phyloP scores from a whole-genome alignment of 1,284 basidiomycete species.

The Rhizopogon hawkerae region DNA sequence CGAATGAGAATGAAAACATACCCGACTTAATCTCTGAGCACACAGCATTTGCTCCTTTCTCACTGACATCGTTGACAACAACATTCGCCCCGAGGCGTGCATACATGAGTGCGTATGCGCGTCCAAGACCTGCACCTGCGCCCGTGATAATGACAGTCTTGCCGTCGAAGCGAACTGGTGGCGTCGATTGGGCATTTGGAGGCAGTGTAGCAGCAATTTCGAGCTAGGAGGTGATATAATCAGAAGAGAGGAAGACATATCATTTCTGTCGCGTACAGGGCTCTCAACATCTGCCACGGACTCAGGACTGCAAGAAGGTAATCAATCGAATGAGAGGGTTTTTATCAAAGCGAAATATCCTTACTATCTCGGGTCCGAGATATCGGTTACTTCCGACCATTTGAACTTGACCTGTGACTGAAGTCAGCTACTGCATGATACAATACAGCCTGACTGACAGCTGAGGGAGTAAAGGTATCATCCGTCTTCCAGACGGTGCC shows the following conservation, averaged over 20 bases:
- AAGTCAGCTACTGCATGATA: constrained; percentile 2
- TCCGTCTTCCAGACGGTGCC: constrained; percentile 90
- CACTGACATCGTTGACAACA: constrained; percentile 92
- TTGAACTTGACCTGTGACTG: constrained; percentile 58
- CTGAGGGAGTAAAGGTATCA: constrained; percentile 86
- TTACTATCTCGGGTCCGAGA: constrained; percentile 69
- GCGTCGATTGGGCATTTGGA: constrained; percentile 65
- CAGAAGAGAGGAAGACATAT: neutral
- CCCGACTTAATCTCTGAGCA: constrained; percentile 82
- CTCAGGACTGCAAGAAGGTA: constrained; percentile 43
- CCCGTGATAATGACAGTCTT: constrained; percentile 95
- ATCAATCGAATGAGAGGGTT: neutral
- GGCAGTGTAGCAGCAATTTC: constrained; percentile 61
- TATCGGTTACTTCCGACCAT: constrained; percentile 81
- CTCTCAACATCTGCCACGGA: constrained; percentile 65
- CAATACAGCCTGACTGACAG: constrained; percentile 43
- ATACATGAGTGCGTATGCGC: constrained; percentile 89
- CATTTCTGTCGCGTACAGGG: constrained; percentile 33
- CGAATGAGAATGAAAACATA: constrained; percentile 22
- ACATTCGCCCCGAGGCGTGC: constrained; percentile 90
- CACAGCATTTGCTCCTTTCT: constrained; percentile 76
- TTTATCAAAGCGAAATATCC: constrained; percentile 15
- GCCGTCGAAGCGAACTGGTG: constrained; percentile 75
- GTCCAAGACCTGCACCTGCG: constrained; percentile 87
- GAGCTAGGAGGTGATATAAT: constrained; percentile 39